Percentiles rank a stretch among this genome's conserved stretches.
Evolutionary conservation across 768 basidiomycete genomes (phyloP).

Genomic region (Tylopilus rubrobrunneus): DNA sequence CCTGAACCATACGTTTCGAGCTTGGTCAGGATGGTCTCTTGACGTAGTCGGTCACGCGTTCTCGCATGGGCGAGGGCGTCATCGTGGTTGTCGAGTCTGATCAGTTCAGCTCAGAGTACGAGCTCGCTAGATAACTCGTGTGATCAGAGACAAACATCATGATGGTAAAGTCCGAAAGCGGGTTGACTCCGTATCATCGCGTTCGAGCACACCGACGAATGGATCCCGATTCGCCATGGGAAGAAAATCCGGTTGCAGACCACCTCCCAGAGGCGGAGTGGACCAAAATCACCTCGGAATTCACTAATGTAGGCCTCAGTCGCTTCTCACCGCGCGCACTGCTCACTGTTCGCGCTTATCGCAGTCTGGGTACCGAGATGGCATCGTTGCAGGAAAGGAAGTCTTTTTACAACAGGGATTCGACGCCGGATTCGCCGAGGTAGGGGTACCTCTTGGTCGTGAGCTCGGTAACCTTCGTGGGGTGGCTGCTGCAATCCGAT

Average conservation of each 20-base stretch:
- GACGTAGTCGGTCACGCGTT: slow-evolving; percentile 11
- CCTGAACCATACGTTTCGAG: slow-evolving; percentile 15
- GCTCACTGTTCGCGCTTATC: background rate
- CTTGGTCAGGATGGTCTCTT: slow-evolving; percentile 18
- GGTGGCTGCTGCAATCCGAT: slow-evolving; percentile 54
- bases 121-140: background rate
- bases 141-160: background rate
- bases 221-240: slow-evolving; percentile 55
- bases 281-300: slow-evolving; percentile 62
- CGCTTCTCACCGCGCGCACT: background rate
- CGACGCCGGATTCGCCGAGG: slow-evolving; percentile 72
- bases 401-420: slow-evolving; percentile 85
- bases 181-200: background rate
- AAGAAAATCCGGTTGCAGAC: slow-evolving; percentile 38
- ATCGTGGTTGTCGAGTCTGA: no score
- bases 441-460: slow-evolving; percentile 72
- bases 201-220: slow-evolving; percentile 3
- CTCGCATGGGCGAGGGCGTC: slow-evolving; percentile 8
- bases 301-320: slow-evolving; percentile 55
- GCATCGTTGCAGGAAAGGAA: slow-evolving; percentile 91
- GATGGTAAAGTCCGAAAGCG: no score
- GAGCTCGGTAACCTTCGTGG: slow-evolving; percentile 80
- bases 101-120: background rate
- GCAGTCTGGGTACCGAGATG: slow-evolving; percentile 94
- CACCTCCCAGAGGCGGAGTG: slow-evolving; percentile 53